Base-by-base conservation (phyloP, 2,329 filamentous ascomycete genomes). In the Karstenula rhodostoma region DNA sequence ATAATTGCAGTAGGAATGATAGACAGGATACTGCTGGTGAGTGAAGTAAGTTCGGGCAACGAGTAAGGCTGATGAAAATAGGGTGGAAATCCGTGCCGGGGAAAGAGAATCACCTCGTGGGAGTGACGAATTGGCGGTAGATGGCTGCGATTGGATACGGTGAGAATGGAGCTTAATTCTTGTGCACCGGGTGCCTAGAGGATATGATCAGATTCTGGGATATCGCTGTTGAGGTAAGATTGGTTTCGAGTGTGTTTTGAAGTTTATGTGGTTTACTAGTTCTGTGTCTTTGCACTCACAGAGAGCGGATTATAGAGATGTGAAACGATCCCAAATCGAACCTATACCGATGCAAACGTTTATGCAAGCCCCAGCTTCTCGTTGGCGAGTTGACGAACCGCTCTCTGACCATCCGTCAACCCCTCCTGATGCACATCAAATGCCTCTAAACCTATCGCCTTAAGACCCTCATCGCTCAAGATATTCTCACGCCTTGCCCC, bases 341-440 rank as follows among this genome's bases (percentile, higher is more conserved):
- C 8, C 29, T 9, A 10, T 10, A 32, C 12, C 2, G 8, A 32
- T 32, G 12, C 29, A 32, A 9, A 9, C 8, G 2, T 23, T 22
- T 53, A 53, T 17, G 37, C 50, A 42, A 53, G 25, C 12, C 52
- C 52, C 19, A 56, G 52, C 22, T 56, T 56, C 42, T 17, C 49
- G 54, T 69, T 68, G 25, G 67, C 67, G 23, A 65, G 33, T 35
- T 42, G 27, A 35, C 62, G 46, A 25, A 68, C 58, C 33, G 57
- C 49, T 44, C 61, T 58, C 59, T 69, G 62, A 7, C 62, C 67
- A 15, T 58, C 52, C 22, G 58, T 64, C 29, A 67, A 29, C 4
- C 59, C 66, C 40, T 61, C 62, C 44, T 68, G 67, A n/a, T 63
- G 27, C 10, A 48, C 56, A 56, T 69, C 66, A 35, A 68, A 67